Percentiles rank a stretch among this genome's conserved stretches.
phyloP scores from a whole-genome alignment of 768 basidiomycete genomes.

The Tylopilus sp. region DNA sequence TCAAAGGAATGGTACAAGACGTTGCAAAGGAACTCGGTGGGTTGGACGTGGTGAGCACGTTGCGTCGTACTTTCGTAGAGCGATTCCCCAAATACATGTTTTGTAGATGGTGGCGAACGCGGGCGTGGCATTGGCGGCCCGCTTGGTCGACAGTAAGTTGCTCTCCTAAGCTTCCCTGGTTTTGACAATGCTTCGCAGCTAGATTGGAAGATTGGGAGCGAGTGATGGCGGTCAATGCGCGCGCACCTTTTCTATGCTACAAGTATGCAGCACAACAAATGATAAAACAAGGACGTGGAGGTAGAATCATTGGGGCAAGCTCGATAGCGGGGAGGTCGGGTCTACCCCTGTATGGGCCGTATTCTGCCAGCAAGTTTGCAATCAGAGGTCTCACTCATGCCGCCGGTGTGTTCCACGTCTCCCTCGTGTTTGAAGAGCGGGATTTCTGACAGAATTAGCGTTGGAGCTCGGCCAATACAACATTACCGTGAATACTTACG shows the following conservation, averaged over 20 bases:
- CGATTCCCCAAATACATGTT: not conserved
- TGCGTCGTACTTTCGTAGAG: not conserved
- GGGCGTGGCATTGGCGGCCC: not conserved
- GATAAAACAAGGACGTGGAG: constrained; percentile 38
- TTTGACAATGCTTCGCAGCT: constrained; percentile 14
- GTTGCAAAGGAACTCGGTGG: not conserved
- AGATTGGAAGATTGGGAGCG: constrained; percentile 38
- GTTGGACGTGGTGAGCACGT: not conserved
- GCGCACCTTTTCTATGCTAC: constrained; percentile 38
- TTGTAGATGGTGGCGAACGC: constrained; percentile 13
- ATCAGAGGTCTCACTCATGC: constrained; percentile 38
- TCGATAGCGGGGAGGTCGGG: constrained; percentile 28
- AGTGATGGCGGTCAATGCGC: constrained; percentile 36
- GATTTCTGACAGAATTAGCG: not conserved
- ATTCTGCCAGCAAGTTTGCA: constrained; percentile 33
- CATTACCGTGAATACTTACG: constrained; percentile 41
- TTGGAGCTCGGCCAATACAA: constrained; percentile 31
- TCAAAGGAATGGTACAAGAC: not conserved
- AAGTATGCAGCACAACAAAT: constrained; percentile 38
- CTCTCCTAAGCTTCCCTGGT: not conserved
- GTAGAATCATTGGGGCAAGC: constrained; percentile 36
- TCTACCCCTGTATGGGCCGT: not conserved
- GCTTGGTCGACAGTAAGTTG: not conserved
- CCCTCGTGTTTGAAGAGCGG: not conserved
- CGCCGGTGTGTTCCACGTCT: constrained; percentile 22